Conservation (phyloP, 352 stramenopile genomes). For the Phytopythium cucurbitacearum region DNA sequence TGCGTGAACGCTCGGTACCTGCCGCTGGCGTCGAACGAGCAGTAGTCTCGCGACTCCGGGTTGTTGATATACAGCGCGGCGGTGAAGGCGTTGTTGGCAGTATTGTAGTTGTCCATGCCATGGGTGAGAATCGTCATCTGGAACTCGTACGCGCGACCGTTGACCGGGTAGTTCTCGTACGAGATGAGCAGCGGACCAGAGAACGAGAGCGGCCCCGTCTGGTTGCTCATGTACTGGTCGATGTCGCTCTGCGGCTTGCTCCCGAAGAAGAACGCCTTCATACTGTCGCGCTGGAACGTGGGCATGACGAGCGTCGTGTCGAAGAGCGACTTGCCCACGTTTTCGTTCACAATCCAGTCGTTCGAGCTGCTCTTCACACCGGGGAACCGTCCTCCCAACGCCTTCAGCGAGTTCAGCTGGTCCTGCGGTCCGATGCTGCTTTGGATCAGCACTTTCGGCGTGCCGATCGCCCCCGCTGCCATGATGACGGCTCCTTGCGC, state of each 20-base stretch:
- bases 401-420: constrained; percentile 36
- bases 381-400: constrained; percentile 12
- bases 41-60: constrained; percentile 26
- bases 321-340: constrained; percentile 35
- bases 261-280: constrained; percentile 28
- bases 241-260: constrained; percentile 20
- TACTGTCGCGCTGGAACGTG: constrained; percentile 27
- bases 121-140: constrained; percentile 33
- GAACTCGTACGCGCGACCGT: constrained; percentile 27
- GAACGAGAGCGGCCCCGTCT: constrained; percentile 23
- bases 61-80: constrained; percentile 39
- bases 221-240: constrained; percentile 30
- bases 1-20: constrained; percentile 15
- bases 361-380: constrained; percentile 8
- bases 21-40: constrained; percentile 24
- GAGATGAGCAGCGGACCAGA: constrained; percentile 35
- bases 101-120: constrained; percentile 21
- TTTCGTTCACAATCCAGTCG: constrained; percentile 36
- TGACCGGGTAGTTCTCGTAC: constrained; percentile 34
- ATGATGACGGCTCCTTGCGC: constrained; percentile 62
- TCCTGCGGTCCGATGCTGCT: constrained; percentile 62
- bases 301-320: constrained; percentile 27
- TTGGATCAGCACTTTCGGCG: constrained; percentile 79
- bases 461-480: constrained; percentile 60
- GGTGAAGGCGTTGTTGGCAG: constrained; percentile 18